Conservation (phyloP, 768 basidiomycete species). For the Ramaria rubella region DNA sequence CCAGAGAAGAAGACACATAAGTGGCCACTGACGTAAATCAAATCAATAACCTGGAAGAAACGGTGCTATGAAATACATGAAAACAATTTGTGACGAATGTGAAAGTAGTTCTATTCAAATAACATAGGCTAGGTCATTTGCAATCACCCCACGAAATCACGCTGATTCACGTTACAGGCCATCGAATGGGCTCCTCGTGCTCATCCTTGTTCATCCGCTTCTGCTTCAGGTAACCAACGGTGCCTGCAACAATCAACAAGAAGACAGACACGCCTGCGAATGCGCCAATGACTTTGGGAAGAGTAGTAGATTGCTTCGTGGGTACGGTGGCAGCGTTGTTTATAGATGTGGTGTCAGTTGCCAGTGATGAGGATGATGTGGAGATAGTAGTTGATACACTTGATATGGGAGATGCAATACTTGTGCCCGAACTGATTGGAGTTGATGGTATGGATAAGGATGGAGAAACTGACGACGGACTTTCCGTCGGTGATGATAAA, state of each 20-base stretch:
- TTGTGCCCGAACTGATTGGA: not conserved
- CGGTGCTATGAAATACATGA: too few relatives aligned
- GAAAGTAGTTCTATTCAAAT: too few relatives aligned
- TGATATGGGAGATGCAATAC: not conserved
- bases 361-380: not conserved
- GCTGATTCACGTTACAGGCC: not conserved
- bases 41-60: too few relatives aligned
- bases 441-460: not conserved
- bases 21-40: too few relatives aligned
- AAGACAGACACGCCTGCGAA: conserved; percentile 3
- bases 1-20: too few relatives aligned
- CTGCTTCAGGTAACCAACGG: conserved; percentile 3
- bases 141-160: not conserved
- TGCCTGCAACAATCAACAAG: not conserved
- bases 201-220: conserved; percentile 2
- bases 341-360: not conserved
- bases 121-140: too few relatives aligned
- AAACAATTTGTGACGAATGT: too few relatives aligned
- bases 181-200: not conserved
- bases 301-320: not conserved
- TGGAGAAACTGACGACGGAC: not conserved
- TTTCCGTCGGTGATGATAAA: not conserved
- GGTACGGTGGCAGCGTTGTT: not conserved
- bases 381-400: not conserved
- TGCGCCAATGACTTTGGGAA: conserved; percentile 8